These are phyloP conservation scores for Yarrowia keelungensis DNA, from an alignment of 805 yeast species.

Conservation along the genomic window DNA sequence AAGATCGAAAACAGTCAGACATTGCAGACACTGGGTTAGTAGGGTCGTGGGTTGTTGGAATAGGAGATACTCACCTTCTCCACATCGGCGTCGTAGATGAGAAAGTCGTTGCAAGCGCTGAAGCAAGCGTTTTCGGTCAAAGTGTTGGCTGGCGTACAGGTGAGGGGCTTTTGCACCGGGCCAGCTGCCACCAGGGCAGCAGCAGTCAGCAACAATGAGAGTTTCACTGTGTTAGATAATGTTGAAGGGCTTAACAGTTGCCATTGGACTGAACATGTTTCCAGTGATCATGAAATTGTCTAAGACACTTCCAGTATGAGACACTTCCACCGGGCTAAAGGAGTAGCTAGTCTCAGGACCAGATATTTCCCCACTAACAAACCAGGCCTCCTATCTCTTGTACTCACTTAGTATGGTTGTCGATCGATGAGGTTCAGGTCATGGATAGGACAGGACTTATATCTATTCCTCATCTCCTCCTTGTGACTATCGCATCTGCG, in stretches of 20 bases:
- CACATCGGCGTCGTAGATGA: constrained; percentile 13
- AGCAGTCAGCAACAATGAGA: constrained; percentile 11
- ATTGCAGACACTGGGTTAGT: constrained; percentile 25
- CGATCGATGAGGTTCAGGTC: background rate
- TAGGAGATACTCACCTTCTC: constrained; percentile 8
- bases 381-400: background rate
- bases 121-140: background rate
- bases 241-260: too few relatives aligned
- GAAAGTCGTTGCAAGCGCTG: constrained; percentile 19
- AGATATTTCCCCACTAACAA: too few relatives aligned
- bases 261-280: too few relatives aligned
- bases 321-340: too few relatives aligned
- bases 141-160: constrained; percentile 9
- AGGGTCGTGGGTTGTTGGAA: background rate
- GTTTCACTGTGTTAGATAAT: constrained; percentile 16
- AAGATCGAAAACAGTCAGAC: constrained; percentile 11
- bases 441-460: background rate
- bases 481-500: background rate
- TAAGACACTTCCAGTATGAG: too few relatives aligned
- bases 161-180: constrained; percentile 6
- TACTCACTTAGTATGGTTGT: background rate
- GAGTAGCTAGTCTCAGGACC: too few relatives aligned
- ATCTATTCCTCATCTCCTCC: background rate
- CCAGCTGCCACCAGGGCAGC: constrained; percentile 6
- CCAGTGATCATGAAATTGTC: too few relatives aligned